These are phyloP conservation scores for Neurospora discreta DNA, from an alignment of 495 filamentous ascomycete genomes.

Conservation along the genomic window DNA sequence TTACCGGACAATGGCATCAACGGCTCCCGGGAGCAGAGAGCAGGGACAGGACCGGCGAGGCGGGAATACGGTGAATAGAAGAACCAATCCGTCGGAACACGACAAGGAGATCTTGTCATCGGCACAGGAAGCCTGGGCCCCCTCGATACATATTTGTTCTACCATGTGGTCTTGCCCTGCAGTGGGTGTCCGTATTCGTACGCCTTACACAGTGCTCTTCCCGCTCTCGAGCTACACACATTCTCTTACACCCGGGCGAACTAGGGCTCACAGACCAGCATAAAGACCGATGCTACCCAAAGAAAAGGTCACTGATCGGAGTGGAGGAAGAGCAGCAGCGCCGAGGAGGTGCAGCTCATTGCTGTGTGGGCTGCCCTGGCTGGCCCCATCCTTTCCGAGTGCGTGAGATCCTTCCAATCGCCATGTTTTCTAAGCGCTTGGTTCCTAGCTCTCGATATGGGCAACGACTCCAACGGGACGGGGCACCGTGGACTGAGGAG, in stretches of 20 bases:
- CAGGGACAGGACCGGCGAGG: background rate
- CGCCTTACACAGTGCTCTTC: background rate
- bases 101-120: constrained; percentile 12
- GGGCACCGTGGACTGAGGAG: constrained; percentile 1
- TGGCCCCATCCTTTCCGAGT: background rate
- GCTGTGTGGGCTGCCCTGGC: background rate
- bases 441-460: background rate
- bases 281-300: background rate
- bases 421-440: background rate
- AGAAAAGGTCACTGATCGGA: background rate
- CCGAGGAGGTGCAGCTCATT: background rate
- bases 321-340: background rate
- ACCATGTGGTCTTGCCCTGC: background rate
- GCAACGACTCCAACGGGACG: background rate
- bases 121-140: background rate
- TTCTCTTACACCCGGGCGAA: background rate
- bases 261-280: background rate
- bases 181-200: background rate
- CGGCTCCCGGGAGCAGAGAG: background rate
- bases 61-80: background rate
- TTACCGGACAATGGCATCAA: background rate
- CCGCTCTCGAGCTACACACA: background rate
- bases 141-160: background rate
- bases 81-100: constrained; percentile 1
- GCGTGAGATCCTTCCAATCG: background rate